phyloP scores from a whole-genome alignment of 305 asterid genomes.

The Euphrasia arctica region DNA sequence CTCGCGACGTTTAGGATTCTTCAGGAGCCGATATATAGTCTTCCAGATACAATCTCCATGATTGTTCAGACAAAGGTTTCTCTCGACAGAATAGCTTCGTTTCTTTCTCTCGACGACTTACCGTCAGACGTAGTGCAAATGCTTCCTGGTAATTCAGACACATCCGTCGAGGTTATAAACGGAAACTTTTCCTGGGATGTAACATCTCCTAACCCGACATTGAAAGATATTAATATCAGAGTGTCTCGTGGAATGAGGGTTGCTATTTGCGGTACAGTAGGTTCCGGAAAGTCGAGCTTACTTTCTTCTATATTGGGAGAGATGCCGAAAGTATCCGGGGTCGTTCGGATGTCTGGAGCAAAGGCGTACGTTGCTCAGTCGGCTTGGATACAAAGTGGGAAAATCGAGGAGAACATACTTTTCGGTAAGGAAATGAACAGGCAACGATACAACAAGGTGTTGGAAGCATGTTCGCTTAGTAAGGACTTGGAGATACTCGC shows the following conservation, averaged over 20 bases:
- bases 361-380: constrained; percentile 88
- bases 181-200: constrained; percentile 74
- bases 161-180: constrained; percentile 55
- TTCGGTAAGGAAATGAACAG: constrained; percentile 78
- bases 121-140: constrained; percentile 53
- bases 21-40: constrained; percentile 67
- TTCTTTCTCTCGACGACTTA: constrained; percentile 70
- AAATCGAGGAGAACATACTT: constrained; percentile 71
- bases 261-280: constrained; percentile 86
- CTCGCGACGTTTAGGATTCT: constrained; percentile 84
- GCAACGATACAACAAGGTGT: constrained; percentile 50
- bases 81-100: constrained; percentile 73
- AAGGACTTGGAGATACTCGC: constrained; percentile 77
- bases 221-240: constrained; percentile 47
- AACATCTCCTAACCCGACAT: constrained; percentile 44
- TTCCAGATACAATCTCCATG: constrained; percentile 74
- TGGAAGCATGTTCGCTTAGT: constrained; percentile 70
- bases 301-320: constrained; percentile 80
- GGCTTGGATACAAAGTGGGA: constrained; percentile 95
- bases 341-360: constrained; percentile 48
- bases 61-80: constrained; percentile 87
- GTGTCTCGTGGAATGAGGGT: constrained; percentile 71
- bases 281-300: constrained; percentile 88
- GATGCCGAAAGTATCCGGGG: constrained; percentile 68
- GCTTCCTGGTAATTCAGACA: constrained; percentile 50